These are phyloP conservation scores for Kwoniella mangroviensis DNA, from an alignment of 768 basidiomycete species.

Conservation along the genomic window DNA sequence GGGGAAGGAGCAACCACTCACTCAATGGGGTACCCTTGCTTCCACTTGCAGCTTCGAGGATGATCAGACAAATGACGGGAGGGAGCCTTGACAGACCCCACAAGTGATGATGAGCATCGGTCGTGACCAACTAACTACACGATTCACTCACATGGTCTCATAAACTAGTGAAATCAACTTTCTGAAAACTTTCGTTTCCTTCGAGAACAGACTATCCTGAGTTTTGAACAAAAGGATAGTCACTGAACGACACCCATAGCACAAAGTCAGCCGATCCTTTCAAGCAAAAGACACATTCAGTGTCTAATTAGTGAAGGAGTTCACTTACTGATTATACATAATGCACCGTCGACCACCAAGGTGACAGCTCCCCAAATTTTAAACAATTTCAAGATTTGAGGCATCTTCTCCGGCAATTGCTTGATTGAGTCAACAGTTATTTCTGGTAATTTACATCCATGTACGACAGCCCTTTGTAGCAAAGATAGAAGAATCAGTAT, in stretches of 20 bases:
- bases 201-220: slow-evolving; percentile 18
- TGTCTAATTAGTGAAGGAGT: not conserved
- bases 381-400: slow-evolving; percentile 10
- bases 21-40: slow-evolving; percentile 16
- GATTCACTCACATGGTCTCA: slow-evolving; percentile 16
- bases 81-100: slow-evolving; percentile 2
- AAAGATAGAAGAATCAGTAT: not conserved
- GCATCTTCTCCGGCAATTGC: slow-evolving; percentile 7
- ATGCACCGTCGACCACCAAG: slow-evolving; percentile 14
- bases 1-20: no score
- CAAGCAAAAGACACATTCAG: not conserved
- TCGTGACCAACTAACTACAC: not conserved
- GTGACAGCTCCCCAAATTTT: slow-evolving; percentile 22
- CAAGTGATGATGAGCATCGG: not conserved
- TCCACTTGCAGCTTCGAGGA: slow-evolving; percentile 17
- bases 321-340: slow-evolving; percentile 15
- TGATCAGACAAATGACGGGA: slow-evolving; percentile 16
- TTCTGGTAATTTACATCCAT: slow-evolving; percentile 17
- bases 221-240: slow-evolving; percentile 16
- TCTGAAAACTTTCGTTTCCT: slow-evolving; percentile 12
- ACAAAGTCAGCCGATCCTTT: no score
- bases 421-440: slow-evolving; percentile 4
- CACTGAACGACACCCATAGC: slow-evolving; percentile 1
- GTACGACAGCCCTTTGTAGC: slow-evolving; percentile 4
- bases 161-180: slow-evolving; percentile 21